phyloP scores from a whole-genome alignment of 805 yeast genomes.

The Wickerhamomyces canadensis region DNA sequence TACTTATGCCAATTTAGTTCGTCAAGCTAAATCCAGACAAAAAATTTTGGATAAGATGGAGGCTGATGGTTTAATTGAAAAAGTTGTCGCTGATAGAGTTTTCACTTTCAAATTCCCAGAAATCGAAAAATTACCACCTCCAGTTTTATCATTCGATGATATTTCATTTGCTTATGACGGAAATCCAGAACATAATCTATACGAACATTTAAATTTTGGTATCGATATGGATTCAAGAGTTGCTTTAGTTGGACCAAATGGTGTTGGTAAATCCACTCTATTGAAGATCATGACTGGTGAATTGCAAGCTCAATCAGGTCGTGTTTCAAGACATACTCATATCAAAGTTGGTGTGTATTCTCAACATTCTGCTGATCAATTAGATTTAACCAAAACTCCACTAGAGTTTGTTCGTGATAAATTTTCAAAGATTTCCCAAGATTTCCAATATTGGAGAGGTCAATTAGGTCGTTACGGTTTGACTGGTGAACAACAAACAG shows the following conservation, averaged over 20 bases:
- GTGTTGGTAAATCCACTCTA: conserved; percentile 97
- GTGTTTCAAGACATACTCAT: conserved; percentile 96
- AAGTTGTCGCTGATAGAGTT: conserved; percentile 89
- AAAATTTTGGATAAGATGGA: conserved; percentile 99
- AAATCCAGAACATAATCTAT: conserved; percentile 76
- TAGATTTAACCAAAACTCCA: conserved; percentile 92
- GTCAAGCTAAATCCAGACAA: conserved; percentile 98
- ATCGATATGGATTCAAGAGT: conserved; percentile 99
- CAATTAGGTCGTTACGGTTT: conserved; percentile 97
- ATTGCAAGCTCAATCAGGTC: conserved; percentile 83
- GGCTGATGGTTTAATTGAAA: conserved; percentile 94
- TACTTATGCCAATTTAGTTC: conserved; percentile 97
- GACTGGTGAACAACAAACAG: conserved; percentile 98
- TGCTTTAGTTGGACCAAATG: conserved; percentile 97
- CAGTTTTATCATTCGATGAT: conserved; percentile 93
- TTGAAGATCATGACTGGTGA: conserved; percentile 96
- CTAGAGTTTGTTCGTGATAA: conserved; percentile 96
- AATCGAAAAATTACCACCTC: conserved; percentile 97
- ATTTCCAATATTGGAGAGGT: conserved; percentile 97
- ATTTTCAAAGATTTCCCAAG: conserved; percentile 86
- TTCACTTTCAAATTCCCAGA: conserved; percentile 92
- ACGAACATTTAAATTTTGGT: conserved; percentile 91
- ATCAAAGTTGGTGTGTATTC: conserved; percentile 98
- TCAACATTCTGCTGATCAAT: conserved; percentile 97
- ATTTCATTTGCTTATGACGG: conserved; percentile 91